Base-by-base conservation (phyloP, 2,329 filamentous ascomycete species). In the Leptodontidium sp. region DNA sequence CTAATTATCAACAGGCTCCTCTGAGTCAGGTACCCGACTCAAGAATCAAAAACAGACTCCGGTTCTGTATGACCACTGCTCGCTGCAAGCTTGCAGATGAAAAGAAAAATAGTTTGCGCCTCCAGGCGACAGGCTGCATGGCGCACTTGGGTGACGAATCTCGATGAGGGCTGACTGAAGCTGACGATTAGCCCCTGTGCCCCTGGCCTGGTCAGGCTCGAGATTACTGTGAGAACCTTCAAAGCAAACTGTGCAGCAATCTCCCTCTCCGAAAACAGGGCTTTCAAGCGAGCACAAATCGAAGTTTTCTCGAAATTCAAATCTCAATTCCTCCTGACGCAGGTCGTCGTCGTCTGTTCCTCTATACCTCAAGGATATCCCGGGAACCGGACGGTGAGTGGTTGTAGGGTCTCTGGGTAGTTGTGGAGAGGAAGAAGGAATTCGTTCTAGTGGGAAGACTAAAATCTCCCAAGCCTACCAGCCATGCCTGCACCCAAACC, bases 91-190 rank as follows among this genome's bases (percentile, higher is more conserved):
- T 58, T 58, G 53, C 53, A 58, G 15, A 38, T 12, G 21, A 40
- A 40, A 58, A 58, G 29, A 40, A 58, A 40, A 53, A 53, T 24
- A 29, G 50, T 29, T 29, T 53, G 50, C 21, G 24, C 24, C 7
- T 24, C 15, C 53, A 58, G 53, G 53, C 35, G 53, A 35, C 53
- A 58, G 53, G 24, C 29, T 40, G 17, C 11, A 17, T 58, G 17
- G 53, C 29, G 29, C 32, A 14, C 32, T 35, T n/a, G 35, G 53
- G 35, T 58, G 53, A 58, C 53, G 35, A 58, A 58, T 58, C 53
- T 40, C 29, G 53, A 58, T 35, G 35, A 40, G 6, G 8, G 35
- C 35, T 35, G 53, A 58, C 29, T n/a, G 53, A n/a, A 58, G 53
- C 53, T 58, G 35, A 58, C 2, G 26, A 21, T 4, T 4, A 24